Evolutionary conservation across 73 alveolate species (phyloP).

Genomic region (Durusdinium trenchii): DNA sequence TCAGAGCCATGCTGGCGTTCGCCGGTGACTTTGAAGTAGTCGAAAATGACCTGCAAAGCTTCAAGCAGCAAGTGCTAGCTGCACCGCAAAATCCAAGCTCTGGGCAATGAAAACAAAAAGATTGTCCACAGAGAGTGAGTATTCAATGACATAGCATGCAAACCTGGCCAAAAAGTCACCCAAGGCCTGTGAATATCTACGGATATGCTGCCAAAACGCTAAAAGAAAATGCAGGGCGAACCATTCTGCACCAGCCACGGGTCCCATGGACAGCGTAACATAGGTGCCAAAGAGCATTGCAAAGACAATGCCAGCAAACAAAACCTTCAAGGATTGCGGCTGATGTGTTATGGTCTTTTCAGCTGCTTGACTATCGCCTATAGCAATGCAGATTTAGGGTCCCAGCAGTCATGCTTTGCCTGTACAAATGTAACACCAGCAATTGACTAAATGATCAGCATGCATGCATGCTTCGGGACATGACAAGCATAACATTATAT

Average conservation of each 20-base stretch:
- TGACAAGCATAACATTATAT: no score
- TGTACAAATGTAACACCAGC: background rate
- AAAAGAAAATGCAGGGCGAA: background rate
- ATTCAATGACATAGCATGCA: conserved; percentile 84
- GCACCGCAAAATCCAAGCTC: background rate
- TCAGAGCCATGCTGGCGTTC: conserved; percentile 46
- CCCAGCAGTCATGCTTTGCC: background rate
- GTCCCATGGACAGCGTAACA: conserved; percentile 56
- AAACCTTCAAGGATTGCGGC: background rate
- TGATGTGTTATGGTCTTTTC: background rate
- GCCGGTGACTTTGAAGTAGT: conserved; percentile 88
- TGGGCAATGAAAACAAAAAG: conserved; percentile 68
- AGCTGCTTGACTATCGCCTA: background rate
- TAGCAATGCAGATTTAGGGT: background rate
- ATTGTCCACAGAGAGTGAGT: conserved; percentile 79
- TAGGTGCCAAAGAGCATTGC: conserved; percentile 83
- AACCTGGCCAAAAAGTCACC: conserved; percentile 29
- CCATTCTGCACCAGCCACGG: conserved; percentile 92
- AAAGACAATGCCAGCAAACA: conserved; percentile 27
- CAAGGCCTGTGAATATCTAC: background rate
- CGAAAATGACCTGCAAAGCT: conserved; percentile 40
- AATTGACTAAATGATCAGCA: background rate
- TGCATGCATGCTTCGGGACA: background rate
- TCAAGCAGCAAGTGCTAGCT: background rate
- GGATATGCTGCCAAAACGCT: background rate